Percentiles rank a stretch among this genome's conserved stretches.
Evolutionary conservation across 345 rosid species (phyloP).

Genomic region (Atalantia buxifolia): DNA sequence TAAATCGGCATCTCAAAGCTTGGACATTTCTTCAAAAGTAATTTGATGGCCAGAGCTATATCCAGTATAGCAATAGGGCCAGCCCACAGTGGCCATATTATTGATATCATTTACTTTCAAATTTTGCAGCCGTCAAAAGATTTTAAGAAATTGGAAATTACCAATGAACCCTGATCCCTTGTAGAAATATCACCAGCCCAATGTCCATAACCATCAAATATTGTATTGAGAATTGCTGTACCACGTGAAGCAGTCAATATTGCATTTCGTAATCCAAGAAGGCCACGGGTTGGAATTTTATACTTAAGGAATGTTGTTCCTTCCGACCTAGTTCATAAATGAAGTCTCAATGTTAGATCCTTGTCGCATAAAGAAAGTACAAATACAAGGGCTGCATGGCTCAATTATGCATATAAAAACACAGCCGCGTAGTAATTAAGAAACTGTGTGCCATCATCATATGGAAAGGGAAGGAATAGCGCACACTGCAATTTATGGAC

Average conservation of each 20-base stretch:
- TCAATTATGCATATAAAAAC: not conserved
- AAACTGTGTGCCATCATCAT: not conserved
- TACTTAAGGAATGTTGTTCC: constrained; percentile 80
- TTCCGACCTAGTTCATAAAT: constrained; percentile 51
- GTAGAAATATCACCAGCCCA: constrained; percentile 91
- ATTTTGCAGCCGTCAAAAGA: not conserved
- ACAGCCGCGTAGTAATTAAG: not conserved
- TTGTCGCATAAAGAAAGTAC: not conserved
- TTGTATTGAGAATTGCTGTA: constrained; percentile 86
- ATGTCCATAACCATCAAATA: constrained; percentile 86
- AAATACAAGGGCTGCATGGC: not conserved
- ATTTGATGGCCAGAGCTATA: not conserved
- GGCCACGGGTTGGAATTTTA: constrained; percentile 96
- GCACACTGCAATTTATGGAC: not conserved
- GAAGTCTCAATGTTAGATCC: not conserved
- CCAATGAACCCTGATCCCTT: constrained; percentile 93
- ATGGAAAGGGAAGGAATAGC: not conserved
- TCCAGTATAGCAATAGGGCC: not conserved
- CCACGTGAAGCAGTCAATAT: constrained; percentile 97
- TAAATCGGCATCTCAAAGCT: not conserved
- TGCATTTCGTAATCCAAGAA: constrained; percentile 95
- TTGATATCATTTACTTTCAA: constrained; percentile 11
- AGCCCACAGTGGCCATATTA: not conserved
- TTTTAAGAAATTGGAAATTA: constrained; percentile 32
- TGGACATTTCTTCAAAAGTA: not conserved